Evolutionary conservation across 176 grass and related monocot genomes (phyloP), one percentile per base, ranked within the genome.

Genomic region (Musa acuminata): DNA sequence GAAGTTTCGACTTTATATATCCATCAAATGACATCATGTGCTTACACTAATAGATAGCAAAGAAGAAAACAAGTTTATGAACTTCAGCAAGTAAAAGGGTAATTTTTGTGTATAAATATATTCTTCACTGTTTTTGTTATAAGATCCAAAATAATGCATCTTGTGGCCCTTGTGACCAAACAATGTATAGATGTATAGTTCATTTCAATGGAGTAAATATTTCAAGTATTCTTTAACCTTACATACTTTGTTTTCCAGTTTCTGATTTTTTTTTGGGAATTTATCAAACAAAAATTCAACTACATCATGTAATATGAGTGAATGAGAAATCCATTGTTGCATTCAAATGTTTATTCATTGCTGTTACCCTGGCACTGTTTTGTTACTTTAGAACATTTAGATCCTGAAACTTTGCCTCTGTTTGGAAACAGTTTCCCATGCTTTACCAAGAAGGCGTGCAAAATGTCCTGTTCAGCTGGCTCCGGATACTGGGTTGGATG

Each of bases 361-460:
- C 63, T 65, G 12, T 65, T 26, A 2, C 23, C 8, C 23, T 43
- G 35, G 35, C 35, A 43, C 4, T 3, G 35, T 43, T 43, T 43
- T 43, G 35, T 43, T 43, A 4, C 3, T 43, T 43, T 43, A 43
- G 35, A 43, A 43, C 35, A 43, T 43, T 0, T 35, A 25, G 20
- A 57, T 54, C 4, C 52, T 73, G 27, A 73, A 16, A 57, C 21
- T 2, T 22, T 77, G 13, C 13, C 5, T 52, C 11, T 21, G 1
- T 64, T 52, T 52, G n/a, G 60, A 52, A 51, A 79, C 83, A 99
- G 96, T 99, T 87, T 73, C 91, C 96, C 0, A 83, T 82, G 69
- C 87, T 99, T 21, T 99, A 95, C 87, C 96, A 95, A 81, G 96
- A 95, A 88, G 96, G 96, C 9, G 90, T 89, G 78, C 88, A 91